phyloP scores from a whole-genome alignment of 2,329 filamentous ascomycete species.

The Alternaria brassicae region DNA sequence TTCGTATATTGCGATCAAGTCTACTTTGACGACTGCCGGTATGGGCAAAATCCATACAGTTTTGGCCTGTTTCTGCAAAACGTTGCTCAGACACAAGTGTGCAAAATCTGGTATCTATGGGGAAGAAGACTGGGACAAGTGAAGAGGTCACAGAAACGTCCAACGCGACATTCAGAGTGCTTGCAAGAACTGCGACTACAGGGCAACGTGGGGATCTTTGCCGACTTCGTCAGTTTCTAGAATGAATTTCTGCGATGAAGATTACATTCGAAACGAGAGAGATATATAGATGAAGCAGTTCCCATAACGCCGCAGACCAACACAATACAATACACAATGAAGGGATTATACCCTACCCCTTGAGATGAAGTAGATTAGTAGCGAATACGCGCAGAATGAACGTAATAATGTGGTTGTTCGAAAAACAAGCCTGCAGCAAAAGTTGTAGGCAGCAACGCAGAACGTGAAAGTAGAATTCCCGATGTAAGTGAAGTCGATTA shows the following conservation, averaged over 20 bases:
- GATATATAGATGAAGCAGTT: no score
- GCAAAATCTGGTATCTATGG: background rate
- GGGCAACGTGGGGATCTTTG: background rate
- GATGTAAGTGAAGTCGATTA: no score
- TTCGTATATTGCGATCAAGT: background rate
- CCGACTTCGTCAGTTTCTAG: background rate
- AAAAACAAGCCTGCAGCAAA: no score
- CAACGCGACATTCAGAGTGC: background rate
- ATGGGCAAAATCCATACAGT: background rate
- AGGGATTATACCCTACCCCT: no score
- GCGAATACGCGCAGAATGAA: no score
- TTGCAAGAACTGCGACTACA: background rate
- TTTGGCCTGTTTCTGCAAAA: background rate
- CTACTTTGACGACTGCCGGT: background rate
- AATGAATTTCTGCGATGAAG: background rate
- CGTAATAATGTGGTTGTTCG: no score
- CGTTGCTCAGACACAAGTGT: background rate
- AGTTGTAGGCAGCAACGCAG: no score
- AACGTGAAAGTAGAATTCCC: no score
- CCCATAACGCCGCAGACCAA: no score
- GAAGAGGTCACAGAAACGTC: background rate
- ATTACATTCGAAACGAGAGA: background rate
- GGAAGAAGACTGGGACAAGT: accelerated
- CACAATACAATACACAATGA: no score
- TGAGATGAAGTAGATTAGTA: no score